phyloP scores from a whole-genome alignment of 495 filamentous ascomycete genomes.

The Letharia lupina region DNA sequence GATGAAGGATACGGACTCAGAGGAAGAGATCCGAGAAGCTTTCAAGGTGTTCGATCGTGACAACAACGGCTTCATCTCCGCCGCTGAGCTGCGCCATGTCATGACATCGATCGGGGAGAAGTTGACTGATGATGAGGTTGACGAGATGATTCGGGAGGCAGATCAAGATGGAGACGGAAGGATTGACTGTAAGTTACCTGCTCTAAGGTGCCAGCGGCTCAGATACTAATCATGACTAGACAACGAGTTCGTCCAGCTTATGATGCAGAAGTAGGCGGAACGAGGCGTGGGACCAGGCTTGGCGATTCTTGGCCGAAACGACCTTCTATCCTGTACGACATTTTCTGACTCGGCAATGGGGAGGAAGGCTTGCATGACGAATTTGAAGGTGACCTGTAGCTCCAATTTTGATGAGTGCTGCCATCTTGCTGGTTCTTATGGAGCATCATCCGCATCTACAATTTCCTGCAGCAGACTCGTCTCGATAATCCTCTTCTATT shows the following conservation, averaged over 20 bases:
- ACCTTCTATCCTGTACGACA: neutral
- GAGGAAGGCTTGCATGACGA: neutral
- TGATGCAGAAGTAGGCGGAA: slow-evolving; percentile 88
- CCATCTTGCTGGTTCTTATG: neutral
- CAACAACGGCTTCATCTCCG: slow-evolving; percentile 99
- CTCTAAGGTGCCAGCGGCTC: too few relatives aligned
- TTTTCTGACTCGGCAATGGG: neutral
- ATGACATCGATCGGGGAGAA: slow-evolving; percentile 99
- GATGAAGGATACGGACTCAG: slow-evolving; percentile 99
- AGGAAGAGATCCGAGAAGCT: slow-evolving; percentile 96
- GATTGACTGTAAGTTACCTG: slow-evolving; percentile 74
- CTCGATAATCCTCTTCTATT: neutral
- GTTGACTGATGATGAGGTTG: slow-evolving; percentile 97
- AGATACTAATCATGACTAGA: slow-evolving; percentile 44
- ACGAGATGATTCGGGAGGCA: slow-evolving; percentile 99
- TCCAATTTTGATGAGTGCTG: neutral
- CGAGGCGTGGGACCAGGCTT: neutral
- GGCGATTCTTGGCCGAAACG: neutral
- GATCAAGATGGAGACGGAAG: slow-evolving; percentile 97
- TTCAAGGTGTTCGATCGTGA: slow-evolving; percentile 98
- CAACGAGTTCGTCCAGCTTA: slow-evolving; percentile 99
- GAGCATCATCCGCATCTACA: neutral
- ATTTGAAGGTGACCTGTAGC: neutral
- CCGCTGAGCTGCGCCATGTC: slow-evolving; percentile 93
- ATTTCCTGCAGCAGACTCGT: neutral